These are phyloP conservation scores for Candida labiduridarum DNA, from an alignment of 1,139 yeast species.

Conservation along the genomic window DNA sequence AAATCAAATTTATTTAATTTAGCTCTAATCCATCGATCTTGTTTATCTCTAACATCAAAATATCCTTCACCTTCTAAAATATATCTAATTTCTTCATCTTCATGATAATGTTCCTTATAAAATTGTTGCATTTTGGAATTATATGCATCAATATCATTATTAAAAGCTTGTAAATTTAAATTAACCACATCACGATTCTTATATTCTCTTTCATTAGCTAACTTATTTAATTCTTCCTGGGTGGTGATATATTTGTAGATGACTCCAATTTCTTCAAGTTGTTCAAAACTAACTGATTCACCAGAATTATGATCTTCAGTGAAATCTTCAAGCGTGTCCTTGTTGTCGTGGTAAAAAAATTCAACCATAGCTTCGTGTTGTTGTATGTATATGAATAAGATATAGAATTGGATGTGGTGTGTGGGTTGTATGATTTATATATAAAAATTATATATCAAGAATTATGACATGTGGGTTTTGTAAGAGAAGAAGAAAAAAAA, in stretches of 20 bases:
- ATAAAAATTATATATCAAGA: too few relatives aligned
- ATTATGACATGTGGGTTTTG: too few relatives aligned
- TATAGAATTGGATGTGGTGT: background rate
- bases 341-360: constrained; percentile 75
- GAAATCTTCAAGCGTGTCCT: constrained; percentile 59
- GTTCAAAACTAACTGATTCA: constrained; percentile 46
- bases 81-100: constrained; percentile 95
- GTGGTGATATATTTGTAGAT: constrained; percentile 58
- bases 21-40: constrained; percentile 80
- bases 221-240: constrained; percentile 57
- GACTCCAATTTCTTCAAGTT: constrained; percentile 68
- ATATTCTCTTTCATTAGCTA: constrained; percentile 73
- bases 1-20: constrained; percentile 67
- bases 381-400: background rate
- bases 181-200: constrained; percentile 76
- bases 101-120: constrained; percentile 89
- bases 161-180: constrained; percentile 63
- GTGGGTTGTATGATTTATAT: too few relatives aligned
- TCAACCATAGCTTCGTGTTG: constrained; percentile 35
- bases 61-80: constrained; percentile 88
- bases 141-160: constrained; percentile 61
- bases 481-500: too few relatives aligned
- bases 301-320: constrained; percentile 81
- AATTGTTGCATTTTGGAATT: constrained; percentile 68
- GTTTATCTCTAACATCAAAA: constrained; percentile 77